Percentiles rank a stretch among this genome's conserved stretches.
Conservation (phyloP, 306 rosid genomes). For the Comarum palustre region DNA sequence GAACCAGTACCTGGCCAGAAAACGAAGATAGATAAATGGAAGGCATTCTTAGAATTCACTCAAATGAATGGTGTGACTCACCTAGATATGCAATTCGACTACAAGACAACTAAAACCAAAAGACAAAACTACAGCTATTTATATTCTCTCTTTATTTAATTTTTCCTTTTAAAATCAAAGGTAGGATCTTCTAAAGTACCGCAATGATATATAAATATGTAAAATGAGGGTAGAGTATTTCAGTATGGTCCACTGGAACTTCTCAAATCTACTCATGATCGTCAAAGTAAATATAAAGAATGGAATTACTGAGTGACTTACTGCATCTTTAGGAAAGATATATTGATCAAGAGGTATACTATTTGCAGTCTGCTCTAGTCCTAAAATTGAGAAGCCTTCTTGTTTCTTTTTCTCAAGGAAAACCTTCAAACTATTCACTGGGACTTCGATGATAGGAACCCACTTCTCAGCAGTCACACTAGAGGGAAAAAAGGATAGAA, state of each 20-base stretch:
- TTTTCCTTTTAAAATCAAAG: background rate
- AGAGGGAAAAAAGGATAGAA: constrained; percentile 12
- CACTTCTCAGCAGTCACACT: constrained; percentile 99
- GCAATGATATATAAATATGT: background rate
- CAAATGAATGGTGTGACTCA: background rate
- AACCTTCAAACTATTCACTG: constrained; percentile 69
- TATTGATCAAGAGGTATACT: constrained; percentile 80
- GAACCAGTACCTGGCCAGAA: constrained; percentile 69
- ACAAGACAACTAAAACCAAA: background rate
- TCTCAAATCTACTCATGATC: background rate
- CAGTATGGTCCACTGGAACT: background rate
- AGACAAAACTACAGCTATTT: background rate
- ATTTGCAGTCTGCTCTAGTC: constrained; percentile 97
- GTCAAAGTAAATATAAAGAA: background rate
- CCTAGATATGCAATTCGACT: background rate
- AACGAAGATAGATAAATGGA: background rate
- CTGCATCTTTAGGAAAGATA: constrained; percentile 67
- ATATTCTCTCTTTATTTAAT: background rate
- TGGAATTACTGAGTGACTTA: constrained; percentile 31
- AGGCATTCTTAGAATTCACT: background rate
- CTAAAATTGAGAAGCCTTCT: constrained; percentile 90
- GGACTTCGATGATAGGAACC: constrained; percentile 92
- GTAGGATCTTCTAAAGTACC: background rate
- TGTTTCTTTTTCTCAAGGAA: constrained; percentile 79
- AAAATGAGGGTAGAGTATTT: background rate